phyloP scores from a whole-genome alignment of 306 rosid genomes.

The Rubus idaeus region DNA sequence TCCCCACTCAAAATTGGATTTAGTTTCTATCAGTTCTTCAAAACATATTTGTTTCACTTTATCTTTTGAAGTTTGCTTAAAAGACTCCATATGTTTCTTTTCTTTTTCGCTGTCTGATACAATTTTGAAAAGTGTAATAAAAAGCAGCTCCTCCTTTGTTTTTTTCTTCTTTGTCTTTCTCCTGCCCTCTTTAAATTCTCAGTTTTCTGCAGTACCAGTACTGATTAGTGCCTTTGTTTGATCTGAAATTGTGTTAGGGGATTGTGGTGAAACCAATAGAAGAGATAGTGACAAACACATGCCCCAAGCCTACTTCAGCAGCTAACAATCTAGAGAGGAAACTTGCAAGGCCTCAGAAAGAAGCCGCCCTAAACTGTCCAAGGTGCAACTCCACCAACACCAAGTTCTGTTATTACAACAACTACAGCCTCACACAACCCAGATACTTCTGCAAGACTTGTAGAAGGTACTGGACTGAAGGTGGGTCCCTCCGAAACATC shows the following conservation, averaged over 20 bases:
- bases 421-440: constrained; percentile 83
- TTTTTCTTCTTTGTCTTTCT: constrained; percentile 28
- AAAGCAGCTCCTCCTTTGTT: constrained; percentile 28
- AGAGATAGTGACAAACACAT: constrained; percentile 44
- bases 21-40: constrained; percentile 36
- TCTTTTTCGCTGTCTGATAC: constrained; percentile 10
- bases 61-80: constrained; percentile 39
- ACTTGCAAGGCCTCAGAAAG: constrained; percentile 51
- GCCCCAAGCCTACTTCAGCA: constrained; percentile 32
- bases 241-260: constrained; percentile 38
- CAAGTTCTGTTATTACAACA: constrained; percentile 87
- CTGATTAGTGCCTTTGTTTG: constrained; percentile 15
- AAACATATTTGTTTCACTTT: constrained; percentile 36
- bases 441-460: constrained; percentile 85
- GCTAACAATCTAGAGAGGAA: constrained; percentile 36
- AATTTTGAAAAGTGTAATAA: constrained; percentile 21
- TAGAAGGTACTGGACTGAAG: constrained; percentile 91
- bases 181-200: constrained; percentile 10
- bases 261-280: constrained; percentile 67
- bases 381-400: constrained; percentile 82
- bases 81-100: constrained; percentile 14
- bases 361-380: constrained; percentile 73
- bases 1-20: constrained; percentile 34
- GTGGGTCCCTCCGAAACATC: constrained; percentile 79
- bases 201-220: not conserved